Evolutionary conservation across 2,329 filamentous ascomycete genomes (phyloP), one percentile per base, ranked within the genome.

Genomic region (Verticillium zaregamsianum): DNA sequence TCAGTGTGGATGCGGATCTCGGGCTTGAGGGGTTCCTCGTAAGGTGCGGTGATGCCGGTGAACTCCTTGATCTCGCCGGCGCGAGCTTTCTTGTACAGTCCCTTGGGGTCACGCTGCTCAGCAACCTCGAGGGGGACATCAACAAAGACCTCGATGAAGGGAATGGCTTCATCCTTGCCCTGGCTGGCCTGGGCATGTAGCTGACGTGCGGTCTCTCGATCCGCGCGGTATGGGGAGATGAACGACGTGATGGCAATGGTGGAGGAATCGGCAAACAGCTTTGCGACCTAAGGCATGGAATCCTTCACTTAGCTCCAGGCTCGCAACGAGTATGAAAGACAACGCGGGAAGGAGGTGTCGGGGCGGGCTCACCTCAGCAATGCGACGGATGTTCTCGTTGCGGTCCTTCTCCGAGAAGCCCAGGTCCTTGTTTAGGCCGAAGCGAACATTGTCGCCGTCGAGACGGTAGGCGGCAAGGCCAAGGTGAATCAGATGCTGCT

Each of bases 371-470:
- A 84, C 83, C 83, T 99, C 94, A 60, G 91, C 92, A 72, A 99
- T 97, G 66, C 95, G 89, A 64, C 95, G 88, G 74, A 99, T 99
- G 81, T 99, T 99, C 84, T 99, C 95, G 74, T 94, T 96, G 69
- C 95, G 88, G 81, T 97, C 93, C 73, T 88, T 87, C 74, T 97
- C 94, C 66, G 87, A 90, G 82, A 98, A 99, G 17, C 94, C 94
- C 12, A 99, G 86, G 80, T 98, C 94, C 79, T 96, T 96, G 87
- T 98, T 99, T 68, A 99, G 85, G 17, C 95, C 95, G 80, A 98
- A 97, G 64, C 95, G 94, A 68, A 99, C 90, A 79, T 99, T 99
- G 85, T 99, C 95, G 72, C 94, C 95, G 78, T 99, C 95, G 33
- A 99, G 89, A 59, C 95, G 89, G 85, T 99, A 99, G 64, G 93